Evolutionary conservation across 1,284 basidiomycete species (phyloP).

Genomic region (Mrakiaceae sp.): DNA sequence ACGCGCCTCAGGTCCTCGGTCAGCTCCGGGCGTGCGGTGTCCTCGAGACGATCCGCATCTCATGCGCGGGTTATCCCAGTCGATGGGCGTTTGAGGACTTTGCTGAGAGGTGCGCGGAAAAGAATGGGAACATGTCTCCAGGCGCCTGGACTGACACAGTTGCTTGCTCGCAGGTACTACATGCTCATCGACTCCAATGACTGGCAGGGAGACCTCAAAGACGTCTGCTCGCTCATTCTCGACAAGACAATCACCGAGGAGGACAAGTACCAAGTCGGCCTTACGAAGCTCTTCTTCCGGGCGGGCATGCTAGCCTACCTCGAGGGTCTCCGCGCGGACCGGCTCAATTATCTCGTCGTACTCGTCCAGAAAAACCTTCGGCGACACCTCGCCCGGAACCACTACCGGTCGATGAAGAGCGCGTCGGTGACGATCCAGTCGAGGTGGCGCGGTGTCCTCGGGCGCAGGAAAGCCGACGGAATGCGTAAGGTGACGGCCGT

Average conservation of each 20-base stretch:
- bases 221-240: slow-evolving; percentile 76
- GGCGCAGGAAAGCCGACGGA: slow-evolving; percentile 55
- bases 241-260: slow-evolving; percentile 77
- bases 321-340: slow-evolving; percentile 76
- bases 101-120: slow-evolving; percentile 68
- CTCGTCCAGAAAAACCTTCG: slow-evolving; percentile 96
- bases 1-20: slow-evolving; percentile 87
- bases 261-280: slow-evolving; percentile 93
- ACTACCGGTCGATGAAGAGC: slow-evolving; percentile 59
- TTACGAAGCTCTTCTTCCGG: slow-evolving; percentile 98
- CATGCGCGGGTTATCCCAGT: slow-evolving; percentile 97
- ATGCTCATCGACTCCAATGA: slow-evolving; percentile 81
- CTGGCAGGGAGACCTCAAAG: slow-evolving; percentile 69
- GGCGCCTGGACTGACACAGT: not conserved
- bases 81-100: slow-evolving; percentile 99
- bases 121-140: not conserved
- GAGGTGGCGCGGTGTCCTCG: slow-evolving; percentile 81
- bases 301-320: slow-evolving; percentile 98
- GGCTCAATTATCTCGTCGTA: slow-evolving; percentile 82
- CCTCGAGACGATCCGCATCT: slow-evolving; percentile 96
- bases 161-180: slow-evolving; percentile 63
- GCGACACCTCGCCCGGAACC: slow-evolving; percentile 68
- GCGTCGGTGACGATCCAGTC: slow-evolving; percentile 81
- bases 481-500: slow-evolving; percentile 67
- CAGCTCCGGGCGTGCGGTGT: slow-evolving; percentile 98